phyloP scores from a whole-genome alignment of 1,284 basidiomycete species.

The Leccinum holopus region DNA sequence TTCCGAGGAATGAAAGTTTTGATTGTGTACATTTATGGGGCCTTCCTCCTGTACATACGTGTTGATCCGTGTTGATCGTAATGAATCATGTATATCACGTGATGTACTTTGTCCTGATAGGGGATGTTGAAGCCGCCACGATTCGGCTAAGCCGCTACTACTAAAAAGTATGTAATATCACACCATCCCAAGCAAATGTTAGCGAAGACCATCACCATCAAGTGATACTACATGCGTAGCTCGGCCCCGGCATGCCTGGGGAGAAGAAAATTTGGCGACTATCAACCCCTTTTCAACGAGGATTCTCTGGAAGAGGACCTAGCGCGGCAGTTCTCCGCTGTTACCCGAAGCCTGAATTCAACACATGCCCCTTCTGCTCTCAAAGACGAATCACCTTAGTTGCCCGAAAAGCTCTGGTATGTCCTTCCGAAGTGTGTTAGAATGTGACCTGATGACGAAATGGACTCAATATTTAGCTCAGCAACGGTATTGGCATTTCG shows the following conservation, averaged over 20 bases:
- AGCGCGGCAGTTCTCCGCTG: conserved; percentile 51
- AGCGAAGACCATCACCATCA: not conserved
- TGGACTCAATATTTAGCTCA: conserved; percentile 52
- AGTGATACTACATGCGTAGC: conserved; percentile 14
- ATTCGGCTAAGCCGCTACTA: not conserved
- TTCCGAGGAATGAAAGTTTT: conserved; percentile 43
- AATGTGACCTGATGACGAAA: conserved; percentile 5
- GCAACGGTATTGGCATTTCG: conserved; percentile 62
- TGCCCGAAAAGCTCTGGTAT: conserved; percentile 51
- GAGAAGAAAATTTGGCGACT: conserved; percentile 33
- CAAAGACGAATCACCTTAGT: conserved; percentile 49
- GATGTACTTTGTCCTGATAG: conserved; percentile 3
- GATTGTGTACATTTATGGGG: conserved; percentile 3
- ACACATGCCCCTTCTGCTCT: conserved; percentile 55
- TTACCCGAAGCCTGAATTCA: conserved; percentile 29
- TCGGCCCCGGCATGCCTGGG: conserved; percentile 19
- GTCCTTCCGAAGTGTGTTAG: conserved; percentile 16
- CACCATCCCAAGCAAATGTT: conserved; percentile 1
- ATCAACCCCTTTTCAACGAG: conserved; percentile 22
- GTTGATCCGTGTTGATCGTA: not conserved
- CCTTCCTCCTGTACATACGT: not conserved
- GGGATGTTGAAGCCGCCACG: not conserved
- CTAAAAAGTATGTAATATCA: not conserved
- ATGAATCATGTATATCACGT: conserved; percentile 9
- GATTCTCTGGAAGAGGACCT: conserved; percentile 52